Evolutionary conservation across 495 filamentous ascomycete genomes (phyloP).

Genomic region (Cercophora newfieldiana): DNA sequence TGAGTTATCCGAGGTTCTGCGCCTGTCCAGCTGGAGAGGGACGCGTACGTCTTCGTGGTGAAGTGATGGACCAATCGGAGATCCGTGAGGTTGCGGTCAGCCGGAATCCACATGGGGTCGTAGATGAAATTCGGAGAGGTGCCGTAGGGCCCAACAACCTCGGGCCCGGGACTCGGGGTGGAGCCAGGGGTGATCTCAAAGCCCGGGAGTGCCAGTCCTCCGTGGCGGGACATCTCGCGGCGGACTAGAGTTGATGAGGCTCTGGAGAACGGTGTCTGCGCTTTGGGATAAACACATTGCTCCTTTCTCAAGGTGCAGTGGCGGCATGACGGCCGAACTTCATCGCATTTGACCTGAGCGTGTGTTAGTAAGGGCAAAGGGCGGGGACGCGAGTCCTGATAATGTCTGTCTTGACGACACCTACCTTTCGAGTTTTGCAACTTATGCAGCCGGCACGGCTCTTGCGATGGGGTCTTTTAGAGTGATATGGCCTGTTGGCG

Average conservation of each 20-base stretch:
- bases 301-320: conserved; percentile 46
- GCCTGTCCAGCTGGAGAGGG: conserved; percentile 39
- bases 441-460: conserved; percentile 52
- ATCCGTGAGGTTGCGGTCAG: conserved; percentile 31
- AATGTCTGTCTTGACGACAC: too few species aligned
- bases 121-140: conserved; percentile 15
- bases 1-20: conserved; percentile 33
- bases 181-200: conserved; percentile 15
- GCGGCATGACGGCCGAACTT: conserved; percentile 47
- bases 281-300: conserved; percentile 41
- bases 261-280: background rate
- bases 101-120: conserved; percentile 42
- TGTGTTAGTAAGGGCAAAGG: conserved; percentile 3
- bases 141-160: background rate
- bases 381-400: background rate
- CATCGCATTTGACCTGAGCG: conserved; percentile 49
- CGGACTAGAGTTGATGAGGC: conserved; percentile 4
- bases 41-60: conserved; percentile 35
- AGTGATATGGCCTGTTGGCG: conserved; percentile 37
- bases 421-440: conserved; percentile 45
- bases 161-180: background rate
- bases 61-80: conserved; percentile 49
- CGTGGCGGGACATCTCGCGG: background rate
- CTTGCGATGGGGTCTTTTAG: conserved; percentile 55
- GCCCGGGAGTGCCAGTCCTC: background rate